Conservation (phyloP, 768 basidiomycete species). For the Leucogyrophana mollusca region DNA sequence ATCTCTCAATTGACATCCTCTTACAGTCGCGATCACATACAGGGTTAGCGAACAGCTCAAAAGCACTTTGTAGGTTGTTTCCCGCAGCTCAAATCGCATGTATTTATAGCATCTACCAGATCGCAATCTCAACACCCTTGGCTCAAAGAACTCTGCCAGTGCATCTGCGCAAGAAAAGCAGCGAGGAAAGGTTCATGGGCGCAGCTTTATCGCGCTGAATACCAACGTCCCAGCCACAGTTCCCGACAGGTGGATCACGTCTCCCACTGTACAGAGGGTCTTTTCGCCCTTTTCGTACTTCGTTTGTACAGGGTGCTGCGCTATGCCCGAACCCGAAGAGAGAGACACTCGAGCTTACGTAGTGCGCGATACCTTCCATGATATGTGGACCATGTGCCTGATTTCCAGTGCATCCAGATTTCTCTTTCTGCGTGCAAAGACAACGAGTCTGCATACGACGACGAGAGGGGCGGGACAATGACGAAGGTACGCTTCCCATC, state of each 20-base stretch:
- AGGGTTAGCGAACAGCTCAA: too few relatives aligned
- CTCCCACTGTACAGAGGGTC: conserved; percentile 8
- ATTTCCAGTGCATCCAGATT: conserved; percentile 8
- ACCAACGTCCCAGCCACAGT: too few relatives aligned
- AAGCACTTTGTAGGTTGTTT: too few relatives aligned
- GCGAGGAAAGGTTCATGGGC: too few relatives aligned
- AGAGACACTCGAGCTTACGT: conserved; percentile 6
- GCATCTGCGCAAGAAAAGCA: too few relatives aligned
- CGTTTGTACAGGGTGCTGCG: conserved; percentile 19
- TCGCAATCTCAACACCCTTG: too few relatives aligned
- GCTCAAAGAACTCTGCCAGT: too few relatives aligned
- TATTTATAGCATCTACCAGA: too few relatives aligned
- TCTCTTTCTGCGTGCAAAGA: conserved; percentile 27
- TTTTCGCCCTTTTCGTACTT: conserved; percentile 17
- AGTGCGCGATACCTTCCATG: conserved; percentile 3
- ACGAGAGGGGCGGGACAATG: conserved; percentile 17
- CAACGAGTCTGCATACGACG: conserved; percentile 20
- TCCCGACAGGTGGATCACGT: not conserved
- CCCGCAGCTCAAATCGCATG: too few relatives aligned
- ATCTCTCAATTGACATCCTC: too few relatives aligned
- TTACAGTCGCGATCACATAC: too few relatives aligned
- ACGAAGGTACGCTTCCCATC: conserved; percentile 17
- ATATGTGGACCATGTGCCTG: not conserved
- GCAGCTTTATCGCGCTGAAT: too few relatives aligned
- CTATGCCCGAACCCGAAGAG: conserved; percentile 2